Conservation (phyloP, 768 basidiomycete species). For the Roridomyces roridus region DNA sequence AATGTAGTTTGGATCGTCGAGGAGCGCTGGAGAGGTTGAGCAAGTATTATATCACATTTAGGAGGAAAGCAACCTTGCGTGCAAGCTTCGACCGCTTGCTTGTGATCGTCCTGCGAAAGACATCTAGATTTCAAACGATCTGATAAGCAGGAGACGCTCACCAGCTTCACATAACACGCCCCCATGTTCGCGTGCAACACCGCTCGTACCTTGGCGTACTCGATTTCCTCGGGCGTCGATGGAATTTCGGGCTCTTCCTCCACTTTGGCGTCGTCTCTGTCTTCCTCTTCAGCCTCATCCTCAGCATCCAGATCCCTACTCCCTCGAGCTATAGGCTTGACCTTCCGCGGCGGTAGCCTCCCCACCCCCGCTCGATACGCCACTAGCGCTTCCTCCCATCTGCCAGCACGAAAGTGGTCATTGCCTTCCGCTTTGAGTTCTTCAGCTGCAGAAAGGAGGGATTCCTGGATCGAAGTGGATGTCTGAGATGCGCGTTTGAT, state of each 20-base stretch:
- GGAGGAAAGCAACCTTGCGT: constrained; percentile 60
- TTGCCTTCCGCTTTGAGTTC: constrained; percentile 81
- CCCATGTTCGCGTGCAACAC: constrained; percentile 87
- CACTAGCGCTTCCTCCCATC: constrained; percentile 74
- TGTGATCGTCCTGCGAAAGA: constrained; percentile 69
- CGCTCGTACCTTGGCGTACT: constrained; percentile 67
- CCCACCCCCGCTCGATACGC: constrained; percentile 75
- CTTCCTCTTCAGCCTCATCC: constrained; percentile 36
- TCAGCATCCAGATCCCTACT: no score
- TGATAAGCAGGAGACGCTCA: constrained; percentile 38
- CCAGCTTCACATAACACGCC: constrained; percentile 83
- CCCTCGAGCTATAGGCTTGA: constrained; percentile 21
- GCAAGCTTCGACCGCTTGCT: constrained; percentile 81
- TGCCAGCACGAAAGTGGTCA: constrained; percentile 65
- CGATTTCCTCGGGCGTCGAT: constrained; percentile 40
- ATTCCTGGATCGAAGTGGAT: constrained; percentile 46
- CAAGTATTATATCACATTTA: constrained; percentile 1
- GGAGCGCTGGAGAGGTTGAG: constrained; percentile 60
- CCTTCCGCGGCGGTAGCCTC: constrained; percentile 58
- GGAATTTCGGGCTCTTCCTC: no score
- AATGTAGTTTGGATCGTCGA: constrained; percentile 82
- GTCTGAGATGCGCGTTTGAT: no score
- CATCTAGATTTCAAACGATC: background rate
- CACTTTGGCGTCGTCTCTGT: constrained; percentile 26
- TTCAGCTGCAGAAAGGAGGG: constrained; percentile 57